Conservation (phyloP, 345 rosid genomes). For the Excoecaria agallocha region DNA sequence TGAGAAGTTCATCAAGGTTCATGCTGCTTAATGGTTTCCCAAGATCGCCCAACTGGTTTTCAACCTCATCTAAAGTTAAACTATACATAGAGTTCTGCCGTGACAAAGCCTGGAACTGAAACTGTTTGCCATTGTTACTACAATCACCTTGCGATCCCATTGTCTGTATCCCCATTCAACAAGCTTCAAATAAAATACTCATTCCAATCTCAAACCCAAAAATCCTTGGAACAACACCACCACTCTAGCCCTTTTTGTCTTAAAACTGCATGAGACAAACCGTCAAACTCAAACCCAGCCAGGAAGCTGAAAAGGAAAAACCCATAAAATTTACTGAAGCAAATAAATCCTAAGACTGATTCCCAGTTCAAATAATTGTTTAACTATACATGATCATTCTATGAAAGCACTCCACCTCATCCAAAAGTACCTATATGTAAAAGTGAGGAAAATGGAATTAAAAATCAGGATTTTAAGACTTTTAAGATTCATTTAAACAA, state of each 20-base stretch:
- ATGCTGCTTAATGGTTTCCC: constrained; percentile 89
- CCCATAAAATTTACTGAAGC: neutral
- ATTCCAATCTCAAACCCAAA: constrained; percentile 3
- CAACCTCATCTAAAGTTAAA: constrained; percentile 96
- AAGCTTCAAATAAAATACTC: constrained; percentile 10
- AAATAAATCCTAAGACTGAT: neutral
- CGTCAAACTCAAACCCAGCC: neutral
- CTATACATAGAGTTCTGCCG: constrained; percentile 74
- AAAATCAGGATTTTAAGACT: neutral
- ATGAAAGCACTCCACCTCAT: neutral
- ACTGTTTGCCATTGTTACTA: constrained; percentile 50
- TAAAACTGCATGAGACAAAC: neutral
- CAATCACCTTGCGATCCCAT: constrained; percentile 67
- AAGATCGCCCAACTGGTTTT: constrained; percentile 76
- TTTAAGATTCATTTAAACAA: neutral
- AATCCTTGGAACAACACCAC: neutral
- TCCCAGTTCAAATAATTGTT: neutral
- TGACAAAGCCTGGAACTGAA: constrained; percentile 59
- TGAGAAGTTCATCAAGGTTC: constrained; percentile 94
- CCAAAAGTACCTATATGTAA: neutral
- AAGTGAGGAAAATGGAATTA: neutral
- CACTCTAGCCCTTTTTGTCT: neutral
- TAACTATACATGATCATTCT: neutral
- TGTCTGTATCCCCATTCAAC: constrained; percentile 46
- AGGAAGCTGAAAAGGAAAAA: constrained; percentile 18